Percentiles rank a stretch among this genome's conserved stretches.
Conservation (phyloP, 805 yeast species). For the Saccharomycopsis lassenensis region DNA sequence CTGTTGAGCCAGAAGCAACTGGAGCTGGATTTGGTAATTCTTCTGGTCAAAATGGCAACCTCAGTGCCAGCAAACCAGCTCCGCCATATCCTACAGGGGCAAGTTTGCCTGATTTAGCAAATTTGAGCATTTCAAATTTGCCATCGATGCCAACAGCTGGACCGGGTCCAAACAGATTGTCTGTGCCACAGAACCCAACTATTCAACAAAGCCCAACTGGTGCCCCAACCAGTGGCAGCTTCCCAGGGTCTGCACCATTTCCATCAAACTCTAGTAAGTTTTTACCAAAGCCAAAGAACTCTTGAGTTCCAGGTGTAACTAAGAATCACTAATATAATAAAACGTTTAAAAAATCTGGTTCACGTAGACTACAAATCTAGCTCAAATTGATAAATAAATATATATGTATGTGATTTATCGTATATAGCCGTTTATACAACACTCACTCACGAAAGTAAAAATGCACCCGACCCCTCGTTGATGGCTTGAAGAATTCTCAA, state of each 20-base stretch:
- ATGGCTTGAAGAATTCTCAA: constrained; percentile 57
- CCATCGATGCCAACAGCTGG: not conserved
- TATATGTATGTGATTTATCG: too few species aligned
- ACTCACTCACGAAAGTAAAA: constrained; percentile 53
- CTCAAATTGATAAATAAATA: too few species aligned
- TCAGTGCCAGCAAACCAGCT: too few species aligned
- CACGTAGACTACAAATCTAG: too few species aligned
- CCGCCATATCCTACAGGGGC: constrained; percentile 1
- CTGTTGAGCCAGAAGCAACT: constrained; percentile 8
- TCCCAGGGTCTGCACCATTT: constrained; percentile 10
- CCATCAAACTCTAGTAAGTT: constrained; percentile 9
- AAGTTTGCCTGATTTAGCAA: not conserved
- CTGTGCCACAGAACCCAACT: not conserved
- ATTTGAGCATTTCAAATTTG: not conserved
- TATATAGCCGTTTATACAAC: too few species aligned
- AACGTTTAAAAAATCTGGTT: too few species aligned
- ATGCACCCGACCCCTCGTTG: constrained; percentile 81
- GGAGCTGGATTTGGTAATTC: constrained; percentile 16
- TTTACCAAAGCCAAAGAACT: constrained; percentile 5
- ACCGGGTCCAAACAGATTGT: not conserved
- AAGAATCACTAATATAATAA: too few species aligned
- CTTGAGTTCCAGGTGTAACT: too few species aligned
- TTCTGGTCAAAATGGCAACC: not conserved
- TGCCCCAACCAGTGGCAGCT: not conserved
- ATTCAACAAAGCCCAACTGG: not conserved